These are phyloP conservation scores for Cladophialophora chaetospira DNA, from an alignment of 2,329 filamentous ascomycete species.

Conservation along the genomic window DNA sequence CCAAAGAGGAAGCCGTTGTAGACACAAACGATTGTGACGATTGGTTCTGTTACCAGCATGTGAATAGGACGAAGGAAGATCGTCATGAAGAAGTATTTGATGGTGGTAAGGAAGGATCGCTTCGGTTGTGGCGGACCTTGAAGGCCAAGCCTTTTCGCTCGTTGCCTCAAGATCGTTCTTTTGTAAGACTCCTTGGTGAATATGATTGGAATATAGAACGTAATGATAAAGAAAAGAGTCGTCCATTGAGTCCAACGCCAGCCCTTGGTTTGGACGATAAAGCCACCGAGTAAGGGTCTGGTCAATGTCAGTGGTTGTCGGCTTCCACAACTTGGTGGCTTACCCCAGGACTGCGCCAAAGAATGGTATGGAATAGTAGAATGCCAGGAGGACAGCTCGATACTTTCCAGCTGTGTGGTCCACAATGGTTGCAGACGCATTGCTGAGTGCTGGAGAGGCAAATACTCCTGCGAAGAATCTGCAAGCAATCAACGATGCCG, in stretches of 20 bases:
- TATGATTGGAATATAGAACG: constrained; percentile 37
- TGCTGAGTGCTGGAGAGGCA: constrained; percentile 33
- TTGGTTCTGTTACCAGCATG: constrained; percentile 68
- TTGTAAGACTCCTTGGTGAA: constrained; percentile 40
- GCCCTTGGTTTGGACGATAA: constrained; percentile 59
- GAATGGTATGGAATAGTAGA: constrained; percentile 32
- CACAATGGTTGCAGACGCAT: constrained; percentile 35
- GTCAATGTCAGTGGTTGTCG: constrained; percentile 1
- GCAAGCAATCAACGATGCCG: constrained; percentile 31
- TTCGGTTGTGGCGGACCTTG: constrained; percentile 40
- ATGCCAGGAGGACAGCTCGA: constrained; percentile 27
- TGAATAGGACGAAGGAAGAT: constrained; percentile 58
- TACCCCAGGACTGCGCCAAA: constrained; percentile 31
- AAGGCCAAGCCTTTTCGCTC: constrained; percentile 18
- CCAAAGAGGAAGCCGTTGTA: constrained; percentile 77
- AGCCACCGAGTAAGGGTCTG: constrained; percentile 53
- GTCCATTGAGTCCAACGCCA: constrained; percentile 42
- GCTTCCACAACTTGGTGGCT: neutral
- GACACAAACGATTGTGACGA: constrained; percentile 68
- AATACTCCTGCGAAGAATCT: constrained; percentile 35
- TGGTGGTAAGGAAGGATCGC: constrained; percentile 59
- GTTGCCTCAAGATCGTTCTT: constrained; percentile 30
- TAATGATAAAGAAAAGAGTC: constrained; percentile 36
- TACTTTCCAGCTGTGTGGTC: constrained; percentile 31
- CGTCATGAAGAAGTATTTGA: constrained; percentile 41